Evolutionary conservation across 2,329 filamentous ascomycete species (phyloP), one percentile per base, ranked within the genome.

Genomic region (Septoria linicola): DNA sequence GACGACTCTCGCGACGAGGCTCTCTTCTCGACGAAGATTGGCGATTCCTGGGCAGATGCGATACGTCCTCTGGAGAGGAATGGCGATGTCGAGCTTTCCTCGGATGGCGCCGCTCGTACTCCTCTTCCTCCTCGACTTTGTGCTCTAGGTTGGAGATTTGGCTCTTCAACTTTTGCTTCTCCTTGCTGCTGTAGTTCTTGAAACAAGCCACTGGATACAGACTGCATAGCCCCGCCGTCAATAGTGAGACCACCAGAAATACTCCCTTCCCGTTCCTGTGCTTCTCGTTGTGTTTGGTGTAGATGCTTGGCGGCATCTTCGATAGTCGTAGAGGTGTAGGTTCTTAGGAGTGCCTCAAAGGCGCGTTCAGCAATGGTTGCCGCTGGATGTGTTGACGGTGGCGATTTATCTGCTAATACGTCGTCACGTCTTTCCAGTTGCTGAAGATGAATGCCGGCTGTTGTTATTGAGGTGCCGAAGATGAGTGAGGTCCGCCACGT

Each of bases 141-240:
- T 53, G 42, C 41, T 66, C 62, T 44, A 64, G 35, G 2, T 66
- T 57, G 32, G 58, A 54, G 19, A 61, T 54, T 21, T 59, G 55
- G 30, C 44, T 32, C 35, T 60, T 60, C 41, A 60, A 21, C 45
- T 65, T 65, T 11, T 51, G 47, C 41, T 58, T 62, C 54, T 66
- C 61, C 41, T 66, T 66, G 54, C 54, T 58, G 56, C 64, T 67
- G 64, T 64, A 64, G 44, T 64, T 64, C 60, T 68, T 63, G 63
- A 68, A 70, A 51, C 67, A 68, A 46, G 60, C 61, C 39, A 66
- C 35, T 11, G 67, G 67, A 48, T 67, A 66, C 37, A 67, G 39
- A 54, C 66, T 68, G 64, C 68, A 70, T 59, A 66, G 39, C 57
- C 61, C 65, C 17, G 66, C 67, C 20, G 63, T 52, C n/a, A 51